Evolutionary conservation across 495 filamentous ascomycete species (phyloP).

Genomic region (Trichocladium uniseriatum): DNA sequence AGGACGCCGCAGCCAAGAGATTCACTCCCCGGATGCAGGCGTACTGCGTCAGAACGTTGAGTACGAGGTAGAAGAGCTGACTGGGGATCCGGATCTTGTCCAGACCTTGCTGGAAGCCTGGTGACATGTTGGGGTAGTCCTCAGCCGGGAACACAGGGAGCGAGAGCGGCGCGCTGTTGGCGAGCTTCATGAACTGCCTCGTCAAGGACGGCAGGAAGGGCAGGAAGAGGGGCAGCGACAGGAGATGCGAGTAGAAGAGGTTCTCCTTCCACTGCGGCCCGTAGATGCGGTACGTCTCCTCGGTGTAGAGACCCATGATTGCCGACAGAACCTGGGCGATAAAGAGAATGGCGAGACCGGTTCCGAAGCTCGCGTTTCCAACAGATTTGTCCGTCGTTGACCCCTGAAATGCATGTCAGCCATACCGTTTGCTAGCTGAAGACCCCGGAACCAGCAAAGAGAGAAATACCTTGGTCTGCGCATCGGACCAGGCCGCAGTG

Average conservation of each 20-base stretch:
- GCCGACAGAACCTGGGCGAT: constrained; percentile 84
- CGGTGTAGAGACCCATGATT: constrained; percentile 90
- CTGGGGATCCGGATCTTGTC: constrained; percentile 49
- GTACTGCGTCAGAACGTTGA: constrained; percentile 89
- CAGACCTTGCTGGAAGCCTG: constrained; percentile 23
- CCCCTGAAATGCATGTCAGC: constrained; percentile 18
- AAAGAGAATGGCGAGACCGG: constrained; percentile 74
- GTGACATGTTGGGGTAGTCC: constrained; percentile 21
- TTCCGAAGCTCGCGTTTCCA: constrained; percentile 44
- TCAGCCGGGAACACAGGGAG: constrained; percentile 28
- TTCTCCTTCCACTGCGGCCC: constrained; percentile 93
- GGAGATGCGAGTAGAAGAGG: constrained; percentile 82
- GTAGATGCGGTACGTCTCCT: constrained; percentile 75
- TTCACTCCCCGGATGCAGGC: constrained; percentile 93
- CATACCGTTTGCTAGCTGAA: background rate
- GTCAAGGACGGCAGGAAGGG: constrained; percentile 45
- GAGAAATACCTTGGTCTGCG: constrained; percentile 58
- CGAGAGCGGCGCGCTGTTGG: constrained; percentile 38
- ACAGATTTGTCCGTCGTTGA: constrained; percentile 20
- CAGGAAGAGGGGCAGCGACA: constrained; percentile 61
- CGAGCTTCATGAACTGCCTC: constrained; percentile 42
- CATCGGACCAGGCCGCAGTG: constrained; percentile 79
- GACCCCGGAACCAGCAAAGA: background rate
- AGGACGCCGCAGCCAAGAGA: constrained; percentile 70
- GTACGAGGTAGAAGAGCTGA: constrained; percentile 58